Percentiles rank a stretch among this genome's conserved stretches.
phyloP scores from a whole-genome alignment of 2,329 filamentous ascomycete species.

The Tolypocladium tundrense region DNA sequence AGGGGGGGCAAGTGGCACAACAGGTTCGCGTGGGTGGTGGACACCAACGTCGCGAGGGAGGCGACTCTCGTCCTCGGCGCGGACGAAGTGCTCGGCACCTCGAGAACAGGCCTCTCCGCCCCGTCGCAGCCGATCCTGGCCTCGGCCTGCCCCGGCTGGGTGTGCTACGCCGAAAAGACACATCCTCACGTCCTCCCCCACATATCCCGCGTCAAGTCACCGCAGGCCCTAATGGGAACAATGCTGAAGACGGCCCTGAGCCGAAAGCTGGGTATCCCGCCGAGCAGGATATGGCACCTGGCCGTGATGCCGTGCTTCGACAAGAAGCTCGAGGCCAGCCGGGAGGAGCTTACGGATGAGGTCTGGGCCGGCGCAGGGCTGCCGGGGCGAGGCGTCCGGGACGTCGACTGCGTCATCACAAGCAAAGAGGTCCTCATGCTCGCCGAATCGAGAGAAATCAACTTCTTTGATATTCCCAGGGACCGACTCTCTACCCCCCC shows the following conservation, averaged over 20 bases:
- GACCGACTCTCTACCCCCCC: slow-evolving; percentile 34
- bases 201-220: slow-evolving; percentile 83
- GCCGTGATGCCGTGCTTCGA: slow-evolving; percentile 98
- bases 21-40: slow-evolving; percentile 79
- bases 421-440: slow-evolving; percentile 90
- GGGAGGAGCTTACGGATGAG: slow-evolving; percentile 78
- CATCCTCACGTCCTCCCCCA: slow-evolving; percentile 89
- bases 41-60: slow-evolving; percentile 77
- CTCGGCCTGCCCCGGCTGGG: slow-evolving; percentile 92
- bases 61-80: slow-evolving; percentile 72
- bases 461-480: slow-evolving; percentile 63
- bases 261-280: slow-evolving; percentile 58
- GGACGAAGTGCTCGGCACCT: slow-evolving; percentile 50
- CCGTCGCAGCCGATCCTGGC: slow-evolving; percentile 58
- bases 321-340: slow-evolving; percentile 94
- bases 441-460: slow-evolving; percentile 66
- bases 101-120: slow-evolving; percentile 7
- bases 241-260: slow-evolving; percentile 80
- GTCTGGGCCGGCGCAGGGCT: slow-evolving; percentile 52
- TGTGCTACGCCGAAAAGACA: slow-evolving; percentile 97
- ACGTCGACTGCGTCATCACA: slow-evolving; percentile 97
- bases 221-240: slow-evolving; percentile 84
- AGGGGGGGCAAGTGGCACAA: slow-evolving; percentile 62
- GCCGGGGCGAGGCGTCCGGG: slow-evolving; percentile 53
- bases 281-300: slow-evolving; percentile 83